Evolutionary conservation across 2,329 filamentous ascomycete genomes (phyloP).

Genomic region (Pleurostoma richardsiae): DNA sequence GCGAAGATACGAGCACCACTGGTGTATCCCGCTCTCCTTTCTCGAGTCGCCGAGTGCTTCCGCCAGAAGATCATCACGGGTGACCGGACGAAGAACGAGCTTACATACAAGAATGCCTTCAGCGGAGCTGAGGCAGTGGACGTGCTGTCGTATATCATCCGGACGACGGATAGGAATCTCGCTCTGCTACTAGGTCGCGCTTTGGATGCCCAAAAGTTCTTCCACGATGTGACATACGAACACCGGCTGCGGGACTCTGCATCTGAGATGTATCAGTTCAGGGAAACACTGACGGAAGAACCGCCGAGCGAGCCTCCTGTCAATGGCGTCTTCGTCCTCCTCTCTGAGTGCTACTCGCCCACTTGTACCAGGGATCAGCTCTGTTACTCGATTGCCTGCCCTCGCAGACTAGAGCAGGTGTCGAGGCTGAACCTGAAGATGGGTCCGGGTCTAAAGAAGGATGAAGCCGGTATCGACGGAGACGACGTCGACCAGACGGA

Average conservation of each 20-base stretch:
- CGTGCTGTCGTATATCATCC: constrained; percentile 91
- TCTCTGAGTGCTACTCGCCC: constrained; percentile 97
- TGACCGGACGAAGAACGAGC: constrained; percentile 91
- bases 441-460: constrained; percentile 75
- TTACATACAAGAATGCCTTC: constrained; percentile 96
- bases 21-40: constrained; percentile 89
- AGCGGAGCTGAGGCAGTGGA: constrained; percentile 95
- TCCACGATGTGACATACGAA: constrained; percentile 98
- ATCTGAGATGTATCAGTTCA: constrained; percentile 94
- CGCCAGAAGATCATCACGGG: constrained; percentile 79
- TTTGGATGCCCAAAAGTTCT: constrained; percentile 96
- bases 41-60: constrained; percentile 90
- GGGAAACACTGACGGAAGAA: constrained; percentile 84
- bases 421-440: constrained; percentile 90
- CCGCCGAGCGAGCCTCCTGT: constrained; percentile 67
- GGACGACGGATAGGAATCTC: constrained; percentile 92
- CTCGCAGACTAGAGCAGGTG: constrained; percentile 88
- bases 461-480: constrained; percentile 59
- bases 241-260: constrained; percentile 92
- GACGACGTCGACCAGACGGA: constrained; percentile 81
- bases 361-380: constrained; percentile 93
- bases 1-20: constrained; percentile 69
- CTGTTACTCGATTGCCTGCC: constrained; percentile 97
- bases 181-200: constrained; percentile 86
- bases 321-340: constrained; percentile 91